Evolutionary conservation across 2,329 filamentous ascomycete species (phyloP).

Genomic region (Diaporthe ampelina): DNA sequence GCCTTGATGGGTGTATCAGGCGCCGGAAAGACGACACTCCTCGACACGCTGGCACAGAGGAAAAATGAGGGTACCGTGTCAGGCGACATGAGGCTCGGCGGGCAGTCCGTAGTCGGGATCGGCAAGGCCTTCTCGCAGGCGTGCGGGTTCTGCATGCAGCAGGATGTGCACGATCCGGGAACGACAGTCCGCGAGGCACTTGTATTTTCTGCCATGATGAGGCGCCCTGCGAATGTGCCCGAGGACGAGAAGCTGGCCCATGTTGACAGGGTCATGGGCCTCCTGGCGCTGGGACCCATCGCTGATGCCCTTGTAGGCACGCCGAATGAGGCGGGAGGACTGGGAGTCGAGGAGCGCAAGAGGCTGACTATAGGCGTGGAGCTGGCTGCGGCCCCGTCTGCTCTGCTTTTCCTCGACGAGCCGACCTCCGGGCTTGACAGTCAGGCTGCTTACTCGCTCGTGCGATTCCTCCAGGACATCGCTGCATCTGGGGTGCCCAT

Average conservation of each 20-base stretch:
- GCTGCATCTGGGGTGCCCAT: constrained; percentile 59
- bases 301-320: constrained; percentile 78
- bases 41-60: constrained; percentile 85
- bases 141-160: constrained; percentile 76
- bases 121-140: constrained; percentile 75
- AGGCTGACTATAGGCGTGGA: constrained; percentile 82
- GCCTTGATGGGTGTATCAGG: constrained; percentile 85
- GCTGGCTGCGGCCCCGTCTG: constrained; percentile 77
- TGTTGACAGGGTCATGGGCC: constrained; percentile 82
- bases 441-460: constrained; percentile 81
- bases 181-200: constrained; percentile 78
- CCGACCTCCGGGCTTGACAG: constrained; percentile 81
- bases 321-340: constrained; percentile 68
- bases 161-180: constrained; percentile 76
- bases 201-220: constrained; percentile 74
- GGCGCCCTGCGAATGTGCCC: constrained; percentile 70
- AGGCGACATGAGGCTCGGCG: constrained; percentile 64
- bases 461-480: constrained; percentile 76
- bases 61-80: constrained; percentile 74
- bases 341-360: constrained; percentile 61
- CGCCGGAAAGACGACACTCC: constrained; percentile 87
- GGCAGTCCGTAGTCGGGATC: constrained; percentile 70
- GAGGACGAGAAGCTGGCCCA: constrained; percentile 80
- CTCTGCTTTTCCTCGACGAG: constrained; percentile 82
- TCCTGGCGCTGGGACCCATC: constrained; percentile 71